These are phyloP conservation scores for Vinca major DNA, from an alignment of 305 asterid species.

Conservation along the genomic window DNA sequence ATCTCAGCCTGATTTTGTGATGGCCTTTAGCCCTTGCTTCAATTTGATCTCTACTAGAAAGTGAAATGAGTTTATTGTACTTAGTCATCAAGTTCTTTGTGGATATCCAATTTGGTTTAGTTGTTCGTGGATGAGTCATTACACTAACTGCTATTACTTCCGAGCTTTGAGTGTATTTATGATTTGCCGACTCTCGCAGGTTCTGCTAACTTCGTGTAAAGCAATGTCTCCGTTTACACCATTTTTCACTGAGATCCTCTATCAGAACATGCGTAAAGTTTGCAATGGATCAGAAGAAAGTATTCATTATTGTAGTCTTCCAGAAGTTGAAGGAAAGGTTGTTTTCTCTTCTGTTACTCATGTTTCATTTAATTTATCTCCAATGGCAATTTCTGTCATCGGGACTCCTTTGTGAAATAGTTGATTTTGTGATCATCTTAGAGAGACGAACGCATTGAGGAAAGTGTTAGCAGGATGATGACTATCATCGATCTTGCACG, in stretches of 20 bases:
- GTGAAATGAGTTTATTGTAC: not conserved
- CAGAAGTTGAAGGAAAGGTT: constrained; percentile 68
- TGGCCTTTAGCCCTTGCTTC: not conserved
- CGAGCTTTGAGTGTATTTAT: not conserved
- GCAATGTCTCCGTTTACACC: constrained; percentile 98
- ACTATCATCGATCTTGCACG: constrained; percentile 83
- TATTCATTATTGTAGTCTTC: constrained; percentile 82
- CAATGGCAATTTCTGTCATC: not conserved
- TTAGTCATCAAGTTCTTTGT: not conserved
- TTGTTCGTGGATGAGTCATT: not conserved
- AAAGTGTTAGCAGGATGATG: constrained; percentile 82
- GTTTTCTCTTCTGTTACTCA: constrained; percentile 3
- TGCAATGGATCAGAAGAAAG: constrained; percentile 67
- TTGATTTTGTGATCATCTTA: constrained; percentile 11
- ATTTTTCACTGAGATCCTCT: constrained; percentile 85
- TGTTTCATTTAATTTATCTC: constrained; percentile 3
- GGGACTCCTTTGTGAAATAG: not conserved
- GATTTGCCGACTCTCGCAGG: constrained; percentile 18
- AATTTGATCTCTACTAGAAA: not conserved
- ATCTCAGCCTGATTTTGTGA: not conserved
- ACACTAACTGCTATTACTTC: not conserved
- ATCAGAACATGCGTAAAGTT: constrained; percentile 74
- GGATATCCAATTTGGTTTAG: not conserved
- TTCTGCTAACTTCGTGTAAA: constrained; percentile 84
- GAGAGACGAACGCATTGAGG: constrained; percentile 89